phyloP scores from a whole-genome alignment of 2,329 filamentous ascomycete species.

The Cytospora schulzeri region DNA sequence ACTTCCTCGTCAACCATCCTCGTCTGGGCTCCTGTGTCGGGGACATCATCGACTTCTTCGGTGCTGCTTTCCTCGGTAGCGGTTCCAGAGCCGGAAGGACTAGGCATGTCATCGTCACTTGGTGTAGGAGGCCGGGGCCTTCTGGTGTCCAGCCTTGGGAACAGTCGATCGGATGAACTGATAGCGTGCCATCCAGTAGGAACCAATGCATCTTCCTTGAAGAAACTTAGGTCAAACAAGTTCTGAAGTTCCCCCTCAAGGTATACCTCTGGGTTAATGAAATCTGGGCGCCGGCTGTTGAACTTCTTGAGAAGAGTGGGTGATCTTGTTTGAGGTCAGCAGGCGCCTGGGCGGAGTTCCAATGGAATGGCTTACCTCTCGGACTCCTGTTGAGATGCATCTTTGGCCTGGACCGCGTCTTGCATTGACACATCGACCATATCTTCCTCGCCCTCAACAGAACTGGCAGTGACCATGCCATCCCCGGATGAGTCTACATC shows the following conservation, averaged over 20 bases:
- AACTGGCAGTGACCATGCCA: constrained; percentile 67
- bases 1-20: constrained; percentile 64
- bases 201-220: constrained; percentile 59
- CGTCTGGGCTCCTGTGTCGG: constrained; percentile 42
- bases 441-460: constrained; percentile 85
- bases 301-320: constrained; percentile 47
- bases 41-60: constrained; percentile 49
- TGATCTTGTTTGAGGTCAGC: constrained; percentile 27
- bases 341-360: not conserved
- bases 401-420: constrained; percentile 50
- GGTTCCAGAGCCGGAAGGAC: constrained; percentile 50
- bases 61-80: constrained; percentile 56
- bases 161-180: constrained; percentile 51
- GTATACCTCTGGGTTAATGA: constrained; percentile 53
- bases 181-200: constrained; percentile 71
- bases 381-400: constrained; percentile 16
- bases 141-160: constrained; percentile 55
- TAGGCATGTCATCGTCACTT: constrained; percentile 51
- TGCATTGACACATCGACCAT: constrained; percentile 90
- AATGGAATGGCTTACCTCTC: constrained; percentile 34
- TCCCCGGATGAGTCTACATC: constrained; percentile 69
- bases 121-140: constrained; percentile 45
- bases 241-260: constrained; percentile 67
- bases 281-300: constrained; percentile 55
- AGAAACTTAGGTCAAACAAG: constrained; percentile 77